phyloP scores from a whole-genome alignment of 2,329 filamentous ascomycete species.

The Penicillium palitans region DNA sequence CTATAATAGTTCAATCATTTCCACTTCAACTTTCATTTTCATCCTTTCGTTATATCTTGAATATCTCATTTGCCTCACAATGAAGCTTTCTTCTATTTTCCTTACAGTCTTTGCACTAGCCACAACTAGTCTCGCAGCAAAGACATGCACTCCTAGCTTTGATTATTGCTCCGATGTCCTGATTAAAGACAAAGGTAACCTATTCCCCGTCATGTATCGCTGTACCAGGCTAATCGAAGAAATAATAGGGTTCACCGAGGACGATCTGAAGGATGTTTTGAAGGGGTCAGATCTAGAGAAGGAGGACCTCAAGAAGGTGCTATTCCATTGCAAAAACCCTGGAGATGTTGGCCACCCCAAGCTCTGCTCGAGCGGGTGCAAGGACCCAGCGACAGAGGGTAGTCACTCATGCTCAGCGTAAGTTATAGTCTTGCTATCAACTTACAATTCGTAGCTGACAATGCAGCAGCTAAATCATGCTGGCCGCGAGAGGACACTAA shows the following conservation, averaged over 20 bases:
- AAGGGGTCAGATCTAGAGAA: constrained; percentile 31
- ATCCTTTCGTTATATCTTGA: neutral
- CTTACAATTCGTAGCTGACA: neutral
- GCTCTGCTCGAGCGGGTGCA: constrained; percentile 33
- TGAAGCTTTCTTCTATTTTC: constrained; percentile 29
- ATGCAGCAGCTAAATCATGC: neutral
- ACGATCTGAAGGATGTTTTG: constrained; percentile 29
- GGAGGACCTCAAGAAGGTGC: constrained; percentile 30
- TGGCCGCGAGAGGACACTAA: neutral
- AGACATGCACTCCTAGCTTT: constrained; percentile 38
- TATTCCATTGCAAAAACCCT: constrained; percentile 39
- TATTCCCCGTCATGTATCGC: neutral
- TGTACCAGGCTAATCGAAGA: neutral
- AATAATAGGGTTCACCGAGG: constrained; percentile 31
- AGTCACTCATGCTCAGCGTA: constrained; percentile 30
- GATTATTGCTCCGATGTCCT: constrained; percentile 36
- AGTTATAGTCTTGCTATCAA: neutral
- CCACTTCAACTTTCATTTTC: neutral
- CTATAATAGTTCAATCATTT: constrained; percentile 1
- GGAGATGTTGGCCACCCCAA: constrained; percentile 35
- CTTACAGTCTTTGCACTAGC: constrained; percentile 21
- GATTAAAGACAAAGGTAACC: constrained; percentile 32
- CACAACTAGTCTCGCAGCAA: constrained; percentile 26
- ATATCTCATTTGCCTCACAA: constrained; percentile 9
- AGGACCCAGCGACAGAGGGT: constrained; percentile 28